A percentile compares a stretch with the other conserved stretches of the same genome.
phyloP scores from a whole-genome alignment of 768 basidiomycete species.

The Fibroporia radiculosa region DNA sequence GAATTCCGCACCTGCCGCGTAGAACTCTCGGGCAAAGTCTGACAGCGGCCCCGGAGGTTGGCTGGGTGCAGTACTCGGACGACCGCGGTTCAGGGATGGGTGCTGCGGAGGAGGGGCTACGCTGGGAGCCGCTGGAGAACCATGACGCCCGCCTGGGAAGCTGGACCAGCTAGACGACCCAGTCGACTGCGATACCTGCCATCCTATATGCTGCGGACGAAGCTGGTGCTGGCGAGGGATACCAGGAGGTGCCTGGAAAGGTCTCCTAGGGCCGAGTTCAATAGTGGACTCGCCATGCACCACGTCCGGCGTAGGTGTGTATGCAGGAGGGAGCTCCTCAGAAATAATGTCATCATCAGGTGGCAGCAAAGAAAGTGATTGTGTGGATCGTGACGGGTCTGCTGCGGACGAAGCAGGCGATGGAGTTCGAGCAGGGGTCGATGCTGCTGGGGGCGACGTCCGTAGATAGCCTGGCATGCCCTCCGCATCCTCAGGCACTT shows the following conservation, averaged over 20 bases:
- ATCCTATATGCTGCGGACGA: constrained; percentile 4
- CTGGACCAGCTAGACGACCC: constrained; percentile 10
- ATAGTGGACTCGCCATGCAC: constrained; percentile 53
- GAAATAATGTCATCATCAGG: constrained; percentile 19
- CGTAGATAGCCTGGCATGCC: background rate
- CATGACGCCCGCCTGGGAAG: constrained; percentile 5
- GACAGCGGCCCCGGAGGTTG: constrained; percentile 23
- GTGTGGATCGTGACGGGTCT: background rate
- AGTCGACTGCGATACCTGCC: constrained; percentile 12
- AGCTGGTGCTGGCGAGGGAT: constrained; percentile 7
- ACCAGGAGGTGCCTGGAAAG: constrained; percentile 43
- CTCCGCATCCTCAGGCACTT: background rate
- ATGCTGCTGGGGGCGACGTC: background rate
- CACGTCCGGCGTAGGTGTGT: constrained; percentile 48
- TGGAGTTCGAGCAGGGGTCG: background rate
- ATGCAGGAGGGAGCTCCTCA: constrained; percentile 66
- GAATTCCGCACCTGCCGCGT: constrained; percentile 35
- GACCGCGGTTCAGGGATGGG: constrained; percentile 1
- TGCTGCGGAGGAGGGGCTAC: constrained; percentile 8
- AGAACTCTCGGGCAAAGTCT: constrained; percentile 60
- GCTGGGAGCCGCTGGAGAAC: too few species aligned
- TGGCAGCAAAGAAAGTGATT: background rate
- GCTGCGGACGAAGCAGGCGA: background rate
- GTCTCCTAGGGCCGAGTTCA: constrained; percentile 53
- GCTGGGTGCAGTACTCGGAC: constrained; percentile 9